These are phyloP conservation scores for Plasmodium gonderi DNA, from an alignment of 169 alveolate species.

Conservation along the genomic window DNA sequence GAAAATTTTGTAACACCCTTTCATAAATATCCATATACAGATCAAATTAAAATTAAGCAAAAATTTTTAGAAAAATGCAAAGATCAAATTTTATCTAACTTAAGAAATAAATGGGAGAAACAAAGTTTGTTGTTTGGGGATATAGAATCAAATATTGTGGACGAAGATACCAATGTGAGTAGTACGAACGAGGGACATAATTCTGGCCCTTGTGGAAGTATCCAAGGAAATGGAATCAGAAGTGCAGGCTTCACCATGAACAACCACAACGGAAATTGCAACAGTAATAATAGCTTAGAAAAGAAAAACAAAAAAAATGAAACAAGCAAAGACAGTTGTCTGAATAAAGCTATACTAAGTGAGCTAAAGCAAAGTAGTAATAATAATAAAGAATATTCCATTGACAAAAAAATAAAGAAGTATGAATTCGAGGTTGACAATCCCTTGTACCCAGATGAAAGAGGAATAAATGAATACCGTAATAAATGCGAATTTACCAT, in stretches of 20 bases:
- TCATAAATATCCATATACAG: constrained; percentile 55
- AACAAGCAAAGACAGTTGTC: constrained; percentile 29
- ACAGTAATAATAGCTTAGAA: background rate
- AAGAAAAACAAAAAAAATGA: constrained; percentile 24
- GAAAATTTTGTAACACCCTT: constrained; percentile 75
- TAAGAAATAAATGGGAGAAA: constrained; percentile 49
- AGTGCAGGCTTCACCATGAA: background rate
- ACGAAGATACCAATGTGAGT: background rate
- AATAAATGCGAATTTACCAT: constrained; percentile 75
- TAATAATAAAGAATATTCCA: constrained; percentile 7
- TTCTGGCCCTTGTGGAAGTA: too few species aligned
- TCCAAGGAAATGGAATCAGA: background rate
- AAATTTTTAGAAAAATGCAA: constrained; percentile 66
- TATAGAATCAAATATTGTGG: background rate
- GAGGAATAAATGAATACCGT: constrained; percentile 27
- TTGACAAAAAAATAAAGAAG: constrained; percentile 38
- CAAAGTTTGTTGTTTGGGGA: constrained; percentile 56
- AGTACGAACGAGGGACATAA: background rate
- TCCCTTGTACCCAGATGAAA: constrained; percentile 50
- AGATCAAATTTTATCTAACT: constrained; percentile 48
- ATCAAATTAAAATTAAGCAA: constrained; percentile 66
- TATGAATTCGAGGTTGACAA: constrained; percentile 47
- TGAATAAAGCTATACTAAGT: constrained; percentile 19
- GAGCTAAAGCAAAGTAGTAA: background rate
- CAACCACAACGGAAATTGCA: background rate